Base-by-base conservation (phyloP, 2,329 filamentous ascomycete genomes). In the Chrysoporthe deuterocubensis region DNA sequence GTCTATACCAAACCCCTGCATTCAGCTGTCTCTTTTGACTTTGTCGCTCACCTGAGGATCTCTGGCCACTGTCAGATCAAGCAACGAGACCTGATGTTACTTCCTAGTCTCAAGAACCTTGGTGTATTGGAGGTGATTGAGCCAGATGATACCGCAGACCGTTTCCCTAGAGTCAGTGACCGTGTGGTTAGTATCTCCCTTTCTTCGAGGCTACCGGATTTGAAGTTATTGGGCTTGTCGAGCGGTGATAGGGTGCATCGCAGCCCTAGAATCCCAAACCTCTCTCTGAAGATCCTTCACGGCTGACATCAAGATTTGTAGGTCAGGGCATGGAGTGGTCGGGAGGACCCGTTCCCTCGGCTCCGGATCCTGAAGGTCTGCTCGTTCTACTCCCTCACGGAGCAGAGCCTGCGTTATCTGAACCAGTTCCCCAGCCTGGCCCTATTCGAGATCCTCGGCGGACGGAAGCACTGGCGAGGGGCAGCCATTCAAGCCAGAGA, bases 111-210 rank as follows among this genome's bases (percentile, higher is more conserved):
- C 50, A 67, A 65, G 3, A 69, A 65, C 40, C 65, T 69, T n/a
- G 65, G 62, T 6, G 2, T 69, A 16, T n/a, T 69, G 50, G 68
- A 69, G 32, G 18, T 69, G 2, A n/a, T 67, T n/a, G 65, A 65
- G 58, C 65, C 64, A 6, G 14, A 6, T 3, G 14, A 50, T 21
- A 2, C 14, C 1, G 14, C 13, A 4, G n/a, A 44, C 4, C 56
- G 44, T n/a, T 69, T 66, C 4, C 67, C 67, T 52, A 16, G 44
- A 5, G 37, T 63, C n/a, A 66, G 32, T 40, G 64, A 69, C 44
- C 43, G 59, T 2, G 43, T 61, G 43, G 59, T 61, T 6, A 48
- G 59, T 61, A 43, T 43, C 18, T 6, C 5, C 18, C n/a, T 43
- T 26, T 5, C 42, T 32, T 46, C 16, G 6, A 16, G 37, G 26